Evolutionary conservation across 495 filamentous ascomycete species (phyloP), one percentile per base, ranked within the genome.

Genomic region (Acidomyces sp.): DNA sequence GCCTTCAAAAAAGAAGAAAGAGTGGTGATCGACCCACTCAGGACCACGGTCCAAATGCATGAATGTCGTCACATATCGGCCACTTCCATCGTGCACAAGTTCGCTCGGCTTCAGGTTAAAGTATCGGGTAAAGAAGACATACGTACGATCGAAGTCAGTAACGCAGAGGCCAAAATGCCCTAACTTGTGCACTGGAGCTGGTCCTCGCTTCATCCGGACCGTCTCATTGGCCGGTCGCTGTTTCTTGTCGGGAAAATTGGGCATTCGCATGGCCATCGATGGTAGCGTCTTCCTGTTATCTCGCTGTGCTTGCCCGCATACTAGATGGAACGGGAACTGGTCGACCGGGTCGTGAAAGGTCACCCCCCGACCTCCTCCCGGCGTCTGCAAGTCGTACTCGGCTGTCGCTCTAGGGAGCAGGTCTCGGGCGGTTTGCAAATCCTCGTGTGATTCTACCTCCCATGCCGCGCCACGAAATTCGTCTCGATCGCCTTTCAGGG

Each of bases 111-210:
- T 80, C 32, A 64, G 69, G 0, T 48, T 56, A 3, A 66, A 70
- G 54, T 80, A 85, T 56, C 77, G 83, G 3, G 66, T 53, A 43
- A 71, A 58, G 11, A 68, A 55, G n/a, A 68, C 61, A 45, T 75
- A 81, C 38, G 74, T 55, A 34, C 67, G 67, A 16, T 5, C 18
- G 28, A 17, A 20, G 11, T 74, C 69, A 49, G 68, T 70, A 30
- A 75, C 49, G n/a, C n/a, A n/a, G n/a, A n/a, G n/a, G n/a, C 79
- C 80, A 34, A 74, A 82, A 54, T 83, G 79, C 2, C 79, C 80
- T 2, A 81, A 62, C 62, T 82, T 82, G 57, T 82, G 72, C 0
- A 82, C 64, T 1, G 73, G 66, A 1, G 76, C 74, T 2, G 80
- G 78, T 6, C 79, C 74, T n/a, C 55, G 57, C 4, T 61, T 34